Conservation (phyloP, 2,329 filamentous ascomycete genomes). For the Diaporthe velutina region DNA sequence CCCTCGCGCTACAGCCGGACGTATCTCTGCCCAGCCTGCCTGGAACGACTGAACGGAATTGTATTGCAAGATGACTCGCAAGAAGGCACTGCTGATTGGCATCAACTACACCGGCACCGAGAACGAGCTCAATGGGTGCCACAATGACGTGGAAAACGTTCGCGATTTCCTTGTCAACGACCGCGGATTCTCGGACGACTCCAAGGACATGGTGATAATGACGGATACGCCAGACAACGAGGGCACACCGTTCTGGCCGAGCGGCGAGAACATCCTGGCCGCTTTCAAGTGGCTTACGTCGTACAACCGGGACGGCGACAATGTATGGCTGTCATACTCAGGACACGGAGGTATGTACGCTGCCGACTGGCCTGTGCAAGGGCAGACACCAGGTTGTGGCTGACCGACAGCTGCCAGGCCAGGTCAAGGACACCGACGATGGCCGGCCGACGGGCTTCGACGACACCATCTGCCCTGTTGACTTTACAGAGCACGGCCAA, state of each 20-base stretch:
- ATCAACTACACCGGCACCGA: constrained; percentile 72
- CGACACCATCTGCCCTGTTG: constrained; percentile 67
- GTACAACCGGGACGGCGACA: constrained; percentile 60
- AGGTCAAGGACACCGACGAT: constrained; percentile 60
- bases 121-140: constrained; percentile 70
- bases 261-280: constrained; percentile 52
- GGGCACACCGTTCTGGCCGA: constrained; percentile 51
- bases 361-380: not conserved
- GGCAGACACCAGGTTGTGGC: not conserved
- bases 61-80: constrained; percentile 44
- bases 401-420: constrained; percentile 45
- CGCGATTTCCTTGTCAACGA: constrained; percentile 53
- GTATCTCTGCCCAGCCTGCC: not conserved
- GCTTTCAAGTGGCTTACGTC: constrained; percentile 71
- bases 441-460: constrained; percentile 55
- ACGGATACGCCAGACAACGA: constrained; percentile 49
- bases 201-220: constrained; percentile 52
- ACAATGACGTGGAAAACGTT: constrained; percentile 53
- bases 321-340: constrained; percentile 69
- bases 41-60: not conserved
- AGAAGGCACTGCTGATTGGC: constrained; percentile 56
- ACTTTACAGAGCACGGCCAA: constrained; percentile 65
- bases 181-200: constrained; percentile 50
- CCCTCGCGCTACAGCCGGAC: no score
- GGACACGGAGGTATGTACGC: constrained; percentile 63